Base-by-base conservation (phyloP, 2,329 filamentous ascomycete species). In the Cryphonectria radicalis region DNA sequence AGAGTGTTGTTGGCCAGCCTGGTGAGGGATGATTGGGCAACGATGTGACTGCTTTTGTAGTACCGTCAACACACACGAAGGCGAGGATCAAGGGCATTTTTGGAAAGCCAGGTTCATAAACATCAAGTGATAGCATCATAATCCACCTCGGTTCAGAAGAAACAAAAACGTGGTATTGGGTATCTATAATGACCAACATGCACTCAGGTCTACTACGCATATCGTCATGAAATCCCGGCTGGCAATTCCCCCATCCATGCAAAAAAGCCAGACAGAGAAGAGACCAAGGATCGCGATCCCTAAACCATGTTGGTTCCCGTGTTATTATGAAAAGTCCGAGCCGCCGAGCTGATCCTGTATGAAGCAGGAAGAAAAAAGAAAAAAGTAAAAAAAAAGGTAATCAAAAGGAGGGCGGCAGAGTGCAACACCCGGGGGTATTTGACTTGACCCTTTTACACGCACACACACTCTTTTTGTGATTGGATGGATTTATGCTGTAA, bases 151-250 rank as follows among this genome's bases (percentile, higher is more conserved):
- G 4, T 7, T 19, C 28, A 53, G 28, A 28, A 50, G 17, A 57
- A 67, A 59, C 13, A 57, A 43, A 40, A 55, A 32, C 14, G 67
- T 63, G 43, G 60, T 69, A 63, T 69, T 63, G 67, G 67, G 67
- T 69, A 69, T 69, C 67, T 64, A 63, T 64, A 64, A 67, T 67
- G 14, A 64, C 59, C 66, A 68, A 63, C 42, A 53, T 53, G 46
- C 28, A 64, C 57, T 60, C 53, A 69, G 43, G 66, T 50, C 66
- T 69, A 64, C 60, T 69, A 64, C 60, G 28, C 63, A 65, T 65
- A 65, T 57, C 67, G 60, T 63, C 46, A 63, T 55, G 42, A 42
- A 55, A 68, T 65, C 43, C 50, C 64, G 64, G 57, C 28, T 66
- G 46, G 25, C 28, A 57, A 32, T 66, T 66, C 28, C 43, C 28